A percentile compares a stretch with the other conserved stretches of the same genome.
Conservation (phyloP, 495 filamentous ascomycete species). For the Lophiostoma macrostomum region DNA sequence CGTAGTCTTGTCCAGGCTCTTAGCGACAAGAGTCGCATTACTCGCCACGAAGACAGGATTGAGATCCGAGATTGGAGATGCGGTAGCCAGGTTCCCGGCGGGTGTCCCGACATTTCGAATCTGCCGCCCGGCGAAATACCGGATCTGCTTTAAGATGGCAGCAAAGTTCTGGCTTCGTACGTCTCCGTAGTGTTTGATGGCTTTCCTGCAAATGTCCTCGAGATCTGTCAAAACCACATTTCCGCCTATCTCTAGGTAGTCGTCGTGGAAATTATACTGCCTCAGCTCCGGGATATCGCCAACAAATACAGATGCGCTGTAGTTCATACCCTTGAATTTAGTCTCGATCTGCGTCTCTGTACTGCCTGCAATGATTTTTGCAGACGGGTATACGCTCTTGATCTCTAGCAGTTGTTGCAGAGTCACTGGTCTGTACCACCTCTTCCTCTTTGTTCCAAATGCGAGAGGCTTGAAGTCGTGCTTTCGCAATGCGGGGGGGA, state of each 20-base stretch:
- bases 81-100: constrained; percentile 91
- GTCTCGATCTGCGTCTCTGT: constrained; percentile 98
- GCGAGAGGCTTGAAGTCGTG: constrained; percentile 77
- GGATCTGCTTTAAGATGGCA: constrained; percentile 73
- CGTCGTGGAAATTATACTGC: constrained; percentile 72
- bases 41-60: constrained; percentile 93
- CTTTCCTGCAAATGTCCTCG: constrained; percentile 68
- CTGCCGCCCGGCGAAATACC: constrained; percentile 92
- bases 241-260: constrained; percentile 81
- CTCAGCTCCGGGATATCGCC: constrained; percentile 88
- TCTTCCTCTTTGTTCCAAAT: constrained; percentile 92
- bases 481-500: constrained; percentile 78
- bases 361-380: constrained; percentile 93
- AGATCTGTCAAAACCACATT: constrained; percentile 88
- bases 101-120: constrained; percentile 97
- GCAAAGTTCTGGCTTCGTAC: constrained; percentile 67
- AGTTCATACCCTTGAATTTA: constrained; percentile 95
- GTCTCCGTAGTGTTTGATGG: constrained; percentile 75
- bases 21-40: constrained; percentile 75
- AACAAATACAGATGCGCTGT: constrained; percentile 83
- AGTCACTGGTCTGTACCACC: constrained; percentile 87
- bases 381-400: constrained; percentile 76
- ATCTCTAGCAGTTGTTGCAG: constrained; percentile 86
- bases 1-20: constrained; percentile 63
- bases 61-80: constrained; percentile 92